Base-by-base conservation (phyloP, 2,329 filamentous ascomycete species). In the Zopfia rhizophila region DNA sequence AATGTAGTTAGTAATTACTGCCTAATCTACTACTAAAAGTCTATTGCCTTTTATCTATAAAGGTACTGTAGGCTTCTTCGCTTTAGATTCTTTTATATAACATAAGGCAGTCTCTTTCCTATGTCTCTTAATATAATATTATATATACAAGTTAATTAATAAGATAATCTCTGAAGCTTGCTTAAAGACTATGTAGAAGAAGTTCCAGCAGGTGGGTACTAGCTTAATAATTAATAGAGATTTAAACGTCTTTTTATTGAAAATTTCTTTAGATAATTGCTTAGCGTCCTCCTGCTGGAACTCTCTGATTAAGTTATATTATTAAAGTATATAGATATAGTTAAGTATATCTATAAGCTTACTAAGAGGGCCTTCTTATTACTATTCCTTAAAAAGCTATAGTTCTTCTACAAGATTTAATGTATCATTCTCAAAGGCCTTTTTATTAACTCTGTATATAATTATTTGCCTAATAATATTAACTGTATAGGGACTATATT, bases 191-290 rank as follows among this genome's bases (percentile, higher is more conserved):
- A 10, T 17, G 29, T 12, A 43, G 31, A 14, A 42, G 14, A 11
- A 21, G 30, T 42, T 42, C 38, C n/a, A 42, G 38, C n/a, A n/a
- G n/a, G n/a, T 35, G 21, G 29, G 16, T 21, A 47, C 44, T 10
- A 29, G 37, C 36, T 40, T 41, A 14, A 30, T 23, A 11, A 25
- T 16, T 8, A 24, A 24, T 18, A 38, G 23, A 17, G 24, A 6
- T 12, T 30, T 11, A 23, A 31, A 17, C 23, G 10, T 13, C 10
- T 31, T 17, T n/a, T 40, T 6, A n/a, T n/a, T n/a, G n/a, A n/a
- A n/a, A n/a, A n/a, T n/a, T n/a, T n/a, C n/a, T n/a, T n/a, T n/a
- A n/a, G n/a, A n/a, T n/a, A n/a, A n/a, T n/a, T n/a, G n/a, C n/a
- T n/a, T n/a, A n/a, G n/a, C n/a, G n/a, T n/a, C n/a, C n/a, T n/a